Evolutionary conservation across 1,139 yeast species (phyloP).

Genomic region (Zygoascus sp.): DNA sequence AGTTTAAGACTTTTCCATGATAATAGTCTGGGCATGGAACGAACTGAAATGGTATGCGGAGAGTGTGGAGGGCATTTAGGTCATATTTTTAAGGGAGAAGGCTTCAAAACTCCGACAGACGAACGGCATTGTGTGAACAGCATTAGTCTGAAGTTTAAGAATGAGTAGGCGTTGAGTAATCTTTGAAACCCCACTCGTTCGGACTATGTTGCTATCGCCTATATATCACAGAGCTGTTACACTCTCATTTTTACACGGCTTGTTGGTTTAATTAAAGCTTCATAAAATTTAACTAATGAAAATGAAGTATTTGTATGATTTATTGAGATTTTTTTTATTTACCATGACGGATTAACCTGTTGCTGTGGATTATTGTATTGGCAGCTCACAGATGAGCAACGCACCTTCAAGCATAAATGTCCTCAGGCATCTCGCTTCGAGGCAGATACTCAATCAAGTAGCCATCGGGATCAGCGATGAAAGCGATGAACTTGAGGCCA

Average conservation of each 20-base stretch:
- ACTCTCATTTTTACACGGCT: too few species aligned
- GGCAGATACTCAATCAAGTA: constrained; percentile 75
- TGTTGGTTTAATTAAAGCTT: too few species aligned
- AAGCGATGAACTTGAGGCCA: constrained; percentile 61
- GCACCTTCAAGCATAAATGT: constrained; percentile 14
- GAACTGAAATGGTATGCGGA: constrained; percentile 85
- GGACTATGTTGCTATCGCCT: too few species aligned
- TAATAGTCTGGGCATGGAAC: constrained; percentile 60
- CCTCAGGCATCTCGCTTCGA: constrained; percentile 28
- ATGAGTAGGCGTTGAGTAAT: too few species aligned
- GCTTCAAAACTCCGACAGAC: constrained; percentile 82
- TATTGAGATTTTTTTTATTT: too few species aligned
- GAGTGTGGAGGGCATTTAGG: constrained; percentile 95
- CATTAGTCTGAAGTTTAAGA: constrained; percentile 63
- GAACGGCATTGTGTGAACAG: constrained; percentile 95
- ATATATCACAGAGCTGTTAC: too few species aligned
- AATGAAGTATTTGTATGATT: too few species aligned
- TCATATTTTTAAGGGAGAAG: constrained; percentile 93
- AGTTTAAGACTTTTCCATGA: constrained; percentile 63
- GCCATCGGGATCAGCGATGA: constrained; percentile 88
- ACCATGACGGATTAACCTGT: too few species aligned
- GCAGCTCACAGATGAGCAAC: neutral
- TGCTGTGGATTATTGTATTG: too few species aligned
- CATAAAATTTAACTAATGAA: too few species aligned
- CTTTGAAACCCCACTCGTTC: too few species aligned